Percentiles rank a stretch among this genome's conserved stretches.
phyloP scores from a whole-genome alignment of 495 filamentous ascomycete genomes.

The Hypoxylon fragiforme region DNA sequence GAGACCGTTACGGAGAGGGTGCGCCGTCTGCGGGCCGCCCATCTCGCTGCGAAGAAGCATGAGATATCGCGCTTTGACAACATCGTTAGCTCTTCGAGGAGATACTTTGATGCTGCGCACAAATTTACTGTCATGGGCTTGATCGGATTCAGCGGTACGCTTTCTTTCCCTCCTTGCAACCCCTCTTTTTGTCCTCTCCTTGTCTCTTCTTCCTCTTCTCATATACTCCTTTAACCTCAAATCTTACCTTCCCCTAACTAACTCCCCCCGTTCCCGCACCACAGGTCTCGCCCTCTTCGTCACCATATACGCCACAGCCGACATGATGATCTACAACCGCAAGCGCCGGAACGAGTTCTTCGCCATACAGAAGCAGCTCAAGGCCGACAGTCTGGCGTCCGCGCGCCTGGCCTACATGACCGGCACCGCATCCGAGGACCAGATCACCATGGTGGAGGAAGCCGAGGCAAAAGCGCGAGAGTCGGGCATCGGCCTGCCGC shows the following conservation, averaged over 20 bases:
- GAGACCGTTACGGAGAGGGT: conserved; percentile 94
- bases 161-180: neutral
- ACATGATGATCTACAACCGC: conserved; percentile 88
- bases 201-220: neutral
- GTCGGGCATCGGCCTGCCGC: conserved; percentile 43
- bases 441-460: conserved; percentile 54
- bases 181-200: neutral
- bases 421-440: conserved; percentile 63
- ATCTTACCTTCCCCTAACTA: neutral
- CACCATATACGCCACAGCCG: conserved; percentile 77
- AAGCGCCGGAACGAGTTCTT: conserved; percentile 66
- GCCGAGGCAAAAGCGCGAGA: conserved; percentile 37
- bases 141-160: conserved; percentile 78
- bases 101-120: conserved; percentile 83
- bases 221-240: neutral
- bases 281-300: conserved; percentile 72
- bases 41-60: conserved; percentile 67
- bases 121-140: conserved; percentile 72
- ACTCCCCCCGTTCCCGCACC: neutral
- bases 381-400: conserved; percentile 52
- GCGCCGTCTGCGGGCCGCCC: conserved; percentile 78
- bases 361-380: conserved; percentile 62
- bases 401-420: conserved; percentile 64
- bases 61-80: conserved; percentile 69
- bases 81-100: conserved; percentile 66